These are phyloP conservation scores for Leucocoprinus sp. DNA, from an alignment of 768 basidiomycete genomes.

Conservation along the genomic window DNA sequence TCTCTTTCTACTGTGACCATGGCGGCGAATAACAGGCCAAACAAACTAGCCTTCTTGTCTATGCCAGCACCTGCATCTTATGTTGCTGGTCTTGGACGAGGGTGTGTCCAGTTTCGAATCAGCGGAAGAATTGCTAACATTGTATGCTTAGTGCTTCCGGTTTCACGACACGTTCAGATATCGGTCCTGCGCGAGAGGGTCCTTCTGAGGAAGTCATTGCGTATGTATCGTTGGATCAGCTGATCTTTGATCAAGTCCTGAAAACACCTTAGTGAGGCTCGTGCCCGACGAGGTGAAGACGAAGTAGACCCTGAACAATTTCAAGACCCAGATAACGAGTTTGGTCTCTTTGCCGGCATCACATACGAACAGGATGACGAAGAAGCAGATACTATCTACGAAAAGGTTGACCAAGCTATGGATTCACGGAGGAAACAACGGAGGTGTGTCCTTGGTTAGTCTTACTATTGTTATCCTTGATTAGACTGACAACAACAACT, in stretches of 20 bases:
- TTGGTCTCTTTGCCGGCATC: constrained; percentile 90
- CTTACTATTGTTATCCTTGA: constrained; percentile 17
- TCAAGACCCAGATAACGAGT: constrained; percentile 97
- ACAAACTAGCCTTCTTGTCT: constrained; percentile 81
- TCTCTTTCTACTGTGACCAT: constrained; percentile 20
- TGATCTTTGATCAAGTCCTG: neutral
- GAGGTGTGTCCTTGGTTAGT: constrained; percentile 58
- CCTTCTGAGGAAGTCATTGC: constrained; percentile 88
- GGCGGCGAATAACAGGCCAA: constrained; percentile 43
- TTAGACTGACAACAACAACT: constrained; percentile 20
- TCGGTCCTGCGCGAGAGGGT: constrained; percentile 94
- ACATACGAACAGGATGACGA: constrained; percentile 97
- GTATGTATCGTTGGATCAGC: constrained; percentile 33
- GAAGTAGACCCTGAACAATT: constrained; percentile 87
- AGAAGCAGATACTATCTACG: constrained; percentile 94
- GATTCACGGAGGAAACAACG: constrained; percentile 74
- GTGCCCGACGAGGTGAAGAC: constrained; percentile 82
- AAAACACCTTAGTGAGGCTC: constrained; percentile 57
- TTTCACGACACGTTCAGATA: constrained; percentile 97
- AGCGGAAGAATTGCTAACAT: neutral
- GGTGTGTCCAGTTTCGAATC: constrained; percentile 40
- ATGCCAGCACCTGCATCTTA: constrained; percentile 96
- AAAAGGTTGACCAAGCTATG: constrained; percentile 85
- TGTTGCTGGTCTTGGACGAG: constrained; percentile 97
- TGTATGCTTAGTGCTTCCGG: constrained; percentile 68